Base-by-base conservation (phyloP, 2,329 filamentous ascomycete species). In the Bipolaris cookei region DNA sequence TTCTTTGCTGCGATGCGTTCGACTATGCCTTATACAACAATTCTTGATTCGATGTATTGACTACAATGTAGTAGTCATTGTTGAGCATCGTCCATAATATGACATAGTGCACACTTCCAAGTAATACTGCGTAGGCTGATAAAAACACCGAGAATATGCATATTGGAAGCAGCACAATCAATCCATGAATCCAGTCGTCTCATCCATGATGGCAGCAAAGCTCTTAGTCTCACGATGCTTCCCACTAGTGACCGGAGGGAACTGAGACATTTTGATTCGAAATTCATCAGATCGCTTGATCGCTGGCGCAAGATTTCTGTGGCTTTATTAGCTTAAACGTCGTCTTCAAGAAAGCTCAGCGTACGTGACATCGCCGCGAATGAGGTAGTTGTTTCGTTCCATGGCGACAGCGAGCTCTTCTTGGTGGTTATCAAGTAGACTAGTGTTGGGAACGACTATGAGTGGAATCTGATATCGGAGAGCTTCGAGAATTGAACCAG, bases 371-470 rank as follows among this genome's bases (percentile, higher is more conserved):
- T 82, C 80, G 10, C 89, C 90, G 66, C 88, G 83, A n/a, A 93
- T 82, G 2, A 91, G 86, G 77, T 96, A 96, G 21, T 89, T 88
- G 64, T 91, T 86, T 21, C 82, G 79, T 30, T 89, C 85, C 54
- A 98, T 83, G 64, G 91, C 88, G 47, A 87, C 82, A 0, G 94
- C 94, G 52, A 99, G 84, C 75, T 98, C 92, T 18, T 87, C 84
- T 77, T 99, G 95, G 73, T 99, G 95, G 69, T 99, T 94, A 70
- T 96, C 88, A 67, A 97, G 84, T 0, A 99, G 84, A 6, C 82
- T 81, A 1, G 87, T 83, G 74, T 99, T 99, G 2, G 94, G 90
- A 2, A 99, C 92, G 0, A 97, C 91, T 47, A 99, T 84, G n/a
- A 98, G 80, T 2, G 91, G 88, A 0, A 92, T 80, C 13, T 86